Conservation (phyloP, 768 basidiomycete species). For the Leccinum obscurum region DNA sequence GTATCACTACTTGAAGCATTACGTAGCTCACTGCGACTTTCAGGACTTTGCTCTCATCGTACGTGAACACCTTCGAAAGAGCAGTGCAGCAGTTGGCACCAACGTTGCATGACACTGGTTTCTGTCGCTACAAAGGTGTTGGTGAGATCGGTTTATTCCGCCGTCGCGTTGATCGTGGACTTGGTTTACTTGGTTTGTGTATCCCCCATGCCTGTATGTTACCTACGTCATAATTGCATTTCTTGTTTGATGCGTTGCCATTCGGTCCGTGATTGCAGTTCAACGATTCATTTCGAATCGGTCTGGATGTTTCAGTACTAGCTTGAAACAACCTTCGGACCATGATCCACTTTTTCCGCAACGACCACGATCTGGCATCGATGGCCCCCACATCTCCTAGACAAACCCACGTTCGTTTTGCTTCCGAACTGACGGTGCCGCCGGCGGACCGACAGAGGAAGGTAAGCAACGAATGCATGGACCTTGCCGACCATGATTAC, state of each 20-base stretch:
- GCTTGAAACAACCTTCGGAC: neutral
- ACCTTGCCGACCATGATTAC: neutral
- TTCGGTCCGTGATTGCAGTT: neutral
- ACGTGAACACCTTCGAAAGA: slow-evolving; percentile 13
- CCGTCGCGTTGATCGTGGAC: slow-evolving; percentile 6
- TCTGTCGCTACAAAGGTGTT: neutral
- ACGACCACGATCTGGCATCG: slow-evolving; percentile 21
- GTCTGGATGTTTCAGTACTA: neutral
- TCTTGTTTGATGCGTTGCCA: slow-evolving; percentile 6
- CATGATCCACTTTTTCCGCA: neutral
- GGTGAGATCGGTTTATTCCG: slow-evolving; percentile 1
- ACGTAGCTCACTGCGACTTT: slow-evolving; percentile 6
- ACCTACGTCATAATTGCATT: slow-evolving; percentile 13
- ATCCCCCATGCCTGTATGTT: slow-evolving; percentile 7
- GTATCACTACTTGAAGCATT: neutral
- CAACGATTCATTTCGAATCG: slow-evolving; percentile 12
- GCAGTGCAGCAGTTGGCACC: neutral
- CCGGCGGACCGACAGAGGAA: slow-evolving; percentile 34
- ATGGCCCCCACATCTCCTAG: slow-evolving; percentile 19
- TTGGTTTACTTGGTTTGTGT: slow-evolving; percentile 8
- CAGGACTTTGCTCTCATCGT: slow-evolving; percentile 27
- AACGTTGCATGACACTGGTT: neutral
- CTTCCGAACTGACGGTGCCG: slow-evolving; percentile 32
- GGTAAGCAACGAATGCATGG: slow-evolving; percentile 20
- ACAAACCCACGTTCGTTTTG: slow-evolving; percentile 33